A percentile compares a stretch with the other conserved stretches of the same genome.
phyloP scores from a whole-genome alignment of 2,329 filamentous ascomycete species.

The Stachybotrys elegans region DNA sequence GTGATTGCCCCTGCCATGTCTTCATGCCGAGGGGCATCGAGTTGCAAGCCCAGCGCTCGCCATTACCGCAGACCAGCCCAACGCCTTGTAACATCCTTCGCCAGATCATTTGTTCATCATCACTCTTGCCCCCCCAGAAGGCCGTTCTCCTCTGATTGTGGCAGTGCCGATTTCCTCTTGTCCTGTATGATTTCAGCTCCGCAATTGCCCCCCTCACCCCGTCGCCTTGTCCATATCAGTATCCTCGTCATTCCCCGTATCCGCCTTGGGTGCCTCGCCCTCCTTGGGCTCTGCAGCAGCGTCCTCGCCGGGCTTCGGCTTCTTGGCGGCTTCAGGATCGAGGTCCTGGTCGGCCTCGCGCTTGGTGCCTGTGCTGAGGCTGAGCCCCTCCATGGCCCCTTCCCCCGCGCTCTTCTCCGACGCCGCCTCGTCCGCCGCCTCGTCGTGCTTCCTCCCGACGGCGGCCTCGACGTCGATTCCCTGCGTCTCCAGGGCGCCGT shows the following conservation, averaged over 20 bases:
- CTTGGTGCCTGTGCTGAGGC: conserved; percentile 39
- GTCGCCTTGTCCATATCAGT: conserved; percentile 17
- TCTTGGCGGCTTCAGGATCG: conserved; percentile 38
- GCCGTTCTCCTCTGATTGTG: too few species aligned
- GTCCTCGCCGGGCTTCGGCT: conserved; percentile 30
- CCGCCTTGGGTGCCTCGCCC: conserved; percentile 7
- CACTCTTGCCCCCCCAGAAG: too few species aligned
- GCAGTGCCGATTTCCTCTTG: too few species aligned
- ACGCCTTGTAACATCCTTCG: too few species aligned
- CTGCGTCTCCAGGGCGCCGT: conserved; percentile 41
- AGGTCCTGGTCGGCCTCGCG: conserved; percentile 49
- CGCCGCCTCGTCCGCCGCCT: conserved; percentile 14
- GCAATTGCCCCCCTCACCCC: neutral
- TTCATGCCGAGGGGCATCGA: too few species aligned
- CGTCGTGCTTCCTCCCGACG: conserved; percentile 45
- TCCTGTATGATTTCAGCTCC: too few species aligned
- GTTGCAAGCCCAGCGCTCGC: too few species aligned
- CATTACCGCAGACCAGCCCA: too few species aligned
- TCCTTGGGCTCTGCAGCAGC: conserved; percentile 9
- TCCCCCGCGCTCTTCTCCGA: conserved; percentile 14
- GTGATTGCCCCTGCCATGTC: too few species aligned
- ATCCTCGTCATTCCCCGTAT: conserved; percentile 9
- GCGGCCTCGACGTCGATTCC: conserved; percentile 58
- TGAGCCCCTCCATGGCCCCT: conserved; percentile 21
- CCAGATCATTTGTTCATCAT: too few species aligned